phyloP scores from a whole-genome alignment of 176 grass and related monocot species.

The Phragmites australis region DNA sequence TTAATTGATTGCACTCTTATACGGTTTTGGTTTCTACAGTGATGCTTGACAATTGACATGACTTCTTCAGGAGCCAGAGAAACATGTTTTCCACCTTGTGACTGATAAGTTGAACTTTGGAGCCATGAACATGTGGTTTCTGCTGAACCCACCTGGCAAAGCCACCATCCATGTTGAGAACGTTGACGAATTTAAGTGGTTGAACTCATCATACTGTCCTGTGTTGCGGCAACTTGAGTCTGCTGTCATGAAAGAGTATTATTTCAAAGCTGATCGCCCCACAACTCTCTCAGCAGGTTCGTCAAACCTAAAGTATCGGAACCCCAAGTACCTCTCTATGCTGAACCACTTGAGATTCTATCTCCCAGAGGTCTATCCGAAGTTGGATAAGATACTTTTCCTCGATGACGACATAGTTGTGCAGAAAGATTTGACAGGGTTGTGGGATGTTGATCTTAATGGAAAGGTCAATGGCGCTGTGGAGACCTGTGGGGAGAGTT shows the following conservation, averaged over 20 bases:
- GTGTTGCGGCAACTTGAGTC: constrained; percentile 90
- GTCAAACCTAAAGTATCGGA: constrained; percentile 88
- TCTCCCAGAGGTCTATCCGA: constrained; percentile 94
- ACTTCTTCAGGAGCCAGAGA: constrained; percentile 80
- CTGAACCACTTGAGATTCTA: constrained; percentile 97
- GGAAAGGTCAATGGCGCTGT: constrained; percentile 96
- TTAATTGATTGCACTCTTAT: constrained; percentile 2
- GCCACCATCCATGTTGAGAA: constrained; percentile 97
- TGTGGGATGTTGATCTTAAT: constrained; percentile 97
- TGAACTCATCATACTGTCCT: constrained; percentile 98
- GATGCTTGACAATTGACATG: neutral
- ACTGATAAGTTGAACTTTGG: constrained; percentile 99
- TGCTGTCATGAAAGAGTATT: constrained; percentile 96
- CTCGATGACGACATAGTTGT: constrained; percentile 99
- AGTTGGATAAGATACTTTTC: constrained; percentile 97
- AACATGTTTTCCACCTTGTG: constrained; percentile 99
- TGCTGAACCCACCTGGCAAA: constrained; percentile 89
- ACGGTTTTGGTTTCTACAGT: neutral
- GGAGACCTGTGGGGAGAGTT: constrained; percentile 93
- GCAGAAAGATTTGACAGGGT: constrained; percentile 98
- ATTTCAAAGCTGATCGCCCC: constrained; percentile 95
- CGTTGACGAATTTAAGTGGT: constrained; percentile 98
- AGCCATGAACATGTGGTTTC: constrained; percentile 99
- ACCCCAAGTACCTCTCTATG: constrained; percentile 99
- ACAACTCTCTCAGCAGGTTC: constrained; percentile 85